Conservation (phyloP, 2,329 filamentous ascomycete genomes). For the Neonectria sp. region DNA sequence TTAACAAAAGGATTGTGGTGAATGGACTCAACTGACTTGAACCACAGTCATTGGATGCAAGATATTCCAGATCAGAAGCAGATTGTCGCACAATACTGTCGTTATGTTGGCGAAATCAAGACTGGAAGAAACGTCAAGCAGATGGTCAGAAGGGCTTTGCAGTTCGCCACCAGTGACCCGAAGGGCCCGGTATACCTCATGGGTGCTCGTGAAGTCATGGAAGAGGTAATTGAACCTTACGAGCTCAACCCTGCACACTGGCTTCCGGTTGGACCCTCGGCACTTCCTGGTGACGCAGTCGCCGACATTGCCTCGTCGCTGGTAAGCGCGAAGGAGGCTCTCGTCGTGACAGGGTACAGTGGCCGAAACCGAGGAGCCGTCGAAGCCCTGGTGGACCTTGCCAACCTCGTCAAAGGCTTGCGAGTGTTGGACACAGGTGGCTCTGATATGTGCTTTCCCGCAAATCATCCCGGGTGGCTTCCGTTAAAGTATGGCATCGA, state of each 20-base stretch:
- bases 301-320: conserved; percentile 73
- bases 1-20: too few species aligned
- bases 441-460: conserved; percentile 85
- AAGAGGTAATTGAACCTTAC: too few species aligned
- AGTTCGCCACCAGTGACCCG: too few species aligned
- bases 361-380: conserved; percentile 77
- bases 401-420: conserved; percentile 75
- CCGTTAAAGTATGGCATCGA: conserved; percentile 82
- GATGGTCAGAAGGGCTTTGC: too few species aligned
- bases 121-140: too few species aligned
- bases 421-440: conserved; percentile 82
- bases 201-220: too few species aligned
- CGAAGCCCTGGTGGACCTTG: conserved; percentile 73
- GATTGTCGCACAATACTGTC: too few species aligned
- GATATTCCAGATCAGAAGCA: too few species aligned
- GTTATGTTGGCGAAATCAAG: too few species aligned
- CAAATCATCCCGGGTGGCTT: conserved; percentile 75
- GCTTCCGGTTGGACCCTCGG: conserved; percentile 78
- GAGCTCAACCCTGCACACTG: conserved; percentile 71
- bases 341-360: conserved; percentile 79
- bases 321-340: conserved; percentile 72
- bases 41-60: too few species aligned
- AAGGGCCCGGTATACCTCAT: too few species aligned
- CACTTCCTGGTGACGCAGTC: conserved; percentile 65
- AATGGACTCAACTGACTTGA: too few species aligned